Conservation (phyloP, 225 moss, liverwort and hornwort species). For the Climacium dendroides region DNA sequence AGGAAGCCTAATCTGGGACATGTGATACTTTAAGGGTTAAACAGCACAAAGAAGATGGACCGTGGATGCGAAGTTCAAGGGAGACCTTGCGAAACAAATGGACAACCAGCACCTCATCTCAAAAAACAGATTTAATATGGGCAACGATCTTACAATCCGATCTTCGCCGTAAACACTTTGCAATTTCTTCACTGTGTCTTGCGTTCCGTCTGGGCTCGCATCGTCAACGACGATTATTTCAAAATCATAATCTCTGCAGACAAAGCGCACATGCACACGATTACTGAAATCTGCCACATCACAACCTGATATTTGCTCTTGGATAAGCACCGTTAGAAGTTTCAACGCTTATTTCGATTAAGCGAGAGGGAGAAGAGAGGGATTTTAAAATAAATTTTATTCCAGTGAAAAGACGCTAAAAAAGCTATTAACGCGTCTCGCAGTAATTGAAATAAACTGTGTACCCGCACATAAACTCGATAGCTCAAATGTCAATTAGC, state of each 20-base stretch:
- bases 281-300: not conserved
- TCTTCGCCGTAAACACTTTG: slow-evolving; percentile 63
- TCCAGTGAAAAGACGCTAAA: not conserved
- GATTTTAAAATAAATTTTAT: not conserved
- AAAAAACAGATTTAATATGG: not conserved
- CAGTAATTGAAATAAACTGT: not conserved
- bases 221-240: slow-evolving; percentile 80
- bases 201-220: slow-evolving; percentile 92
- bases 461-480: not conserved
- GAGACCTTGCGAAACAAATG: not conserved
- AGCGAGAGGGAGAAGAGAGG: not conserved
- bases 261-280: not conserved
- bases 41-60: not conserved
- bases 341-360: not conserved
- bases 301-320: not conserved
- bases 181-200: slow-evolving; percentile 61
- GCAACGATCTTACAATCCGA: slow-evolving; percentile 40
- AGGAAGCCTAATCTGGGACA: not conserved
- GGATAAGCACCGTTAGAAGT: not conserved
- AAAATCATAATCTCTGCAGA: slow-evolving; percentile 63
- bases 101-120: not conserved
- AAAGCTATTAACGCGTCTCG: not conserved
- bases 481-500: not conserved
- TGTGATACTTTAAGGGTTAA: not conserved
- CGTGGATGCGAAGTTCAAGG: not conserved